Evolutionary conservation across 2,329 filamentous ascomycete species (phyloP).

Genomic region (Ophiobolus disseminans): DNA sequence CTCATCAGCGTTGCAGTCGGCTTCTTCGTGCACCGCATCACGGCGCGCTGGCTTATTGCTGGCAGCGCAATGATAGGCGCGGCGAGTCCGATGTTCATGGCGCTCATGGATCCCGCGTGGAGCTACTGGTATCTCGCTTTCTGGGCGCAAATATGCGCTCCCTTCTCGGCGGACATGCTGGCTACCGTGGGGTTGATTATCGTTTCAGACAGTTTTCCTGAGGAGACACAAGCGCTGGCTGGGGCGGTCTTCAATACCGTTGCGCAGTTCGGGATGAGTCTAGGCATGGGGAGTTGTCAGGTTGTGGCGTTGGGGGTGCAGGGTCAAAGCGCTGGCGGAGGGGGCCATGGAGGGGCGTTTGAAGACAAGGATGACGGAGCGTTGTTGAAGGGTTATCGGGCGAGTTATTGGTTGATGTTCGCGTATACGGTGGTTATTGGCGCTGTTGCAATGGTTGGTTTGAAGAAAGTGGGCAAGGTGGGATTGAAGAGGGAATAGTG

Average conservation of each 20-base stretch:
- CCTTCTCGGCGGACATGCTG: constrained; percentile 56
- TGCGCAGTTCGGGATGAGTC: constrained; percentile 61
- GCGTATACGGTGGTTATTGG: constrained; percentile 31
- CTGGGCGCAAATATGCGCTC: constrained; percentile 53
- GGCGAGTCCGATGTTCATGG: constrained; percentile 62
- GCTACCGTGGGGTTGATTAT: constrained; percentile 65
- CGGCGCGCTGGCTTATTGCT: constrained; percentile 53
- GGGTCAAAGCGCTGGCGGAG: constrained; percentile 1
- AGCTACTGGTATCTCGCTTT: constrained; percentile 60
- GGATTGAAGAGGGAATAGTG: constrained; percentile 36
- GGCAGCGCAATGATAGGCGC: constrained; percentile 53
- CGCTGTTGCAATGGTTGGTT: constrained; percentile 29
- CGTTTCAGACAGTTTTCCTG: constrained; percentile 62
- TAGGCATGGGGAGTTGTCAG: constrained; percentile 34
- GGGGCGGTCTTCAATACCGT: constrained; percentile 69
- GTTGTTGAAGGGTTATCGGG: constrained; percentile 29
- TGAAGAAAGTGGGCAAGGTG: constrained; percentile 34
- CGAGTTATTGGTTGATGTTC: constrained; percentile 38
- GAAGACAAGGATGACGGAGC: constrained; percentile 10
- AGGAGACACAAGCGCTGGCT: constrained; percentile 64
- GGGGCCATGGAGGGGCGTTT: constrained; percentile 14
- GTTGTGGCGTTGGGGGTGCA: constrained; percentile 34
- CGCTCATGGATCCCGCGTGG: constrained; percentile 57
- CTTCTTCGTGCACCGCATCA: constrained; percentile 54
- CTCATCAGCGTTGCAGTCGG: constrained; percentile 55